phyloP scores from a whole-genome alignment of 1,284 basidiomycete species.

The Phylloporus gajari region DNA sequence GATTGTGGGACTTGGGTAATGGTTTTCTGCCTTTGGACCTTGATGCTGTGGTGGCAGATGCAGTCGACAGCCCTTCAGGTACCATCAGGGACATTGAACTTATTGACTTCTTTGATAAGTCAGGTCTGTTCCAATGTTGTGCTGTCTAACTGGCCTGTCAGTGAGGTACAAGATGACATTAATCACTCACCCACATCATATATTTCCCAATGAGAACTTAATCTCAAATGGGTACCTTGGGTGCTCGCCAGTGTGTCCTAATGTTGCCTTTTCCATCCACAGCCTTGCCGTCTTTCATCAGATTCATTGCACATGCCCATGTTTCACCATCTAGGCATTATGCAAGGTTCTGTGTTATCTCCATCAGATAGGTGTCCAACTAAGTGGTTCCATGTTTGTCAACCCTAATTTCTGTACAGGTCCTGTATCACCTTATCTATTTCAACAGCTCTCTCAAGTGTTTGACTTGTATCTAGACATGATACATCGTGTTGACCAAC shows the following conservation, averaged over 20 bases:
- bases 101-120: constrained; percentile 3
- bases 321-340: background rate
- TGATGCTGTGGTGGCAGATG: background rate
- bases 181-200: background rate
- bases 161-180: background rate
- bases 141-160: background rate
- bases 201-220: background rate
- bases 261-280: background rate
- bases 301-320: background rate
- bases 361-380: background rate
- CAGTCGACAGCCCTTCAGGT: background rate
- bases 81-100: background rate
- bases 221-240: constrained; percentile 2
- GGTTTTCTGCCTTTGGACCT: background rate
- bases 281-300: background rate
- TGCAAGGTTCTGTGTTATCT: background rate
- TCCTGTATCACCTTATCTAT: background rate
- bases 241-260: background rate
- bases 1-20: background rate
- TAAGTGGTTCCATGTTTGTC: background rate
- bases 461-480: background rate
- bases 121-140: background rate
- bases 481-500: background rate
- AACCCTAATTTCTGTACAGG: background rate
- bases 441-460: no score